phyloP scores from a whole-genome alignment of 768 basidiomycete genomes.

The Plicaturopsis crispa region DNA sequence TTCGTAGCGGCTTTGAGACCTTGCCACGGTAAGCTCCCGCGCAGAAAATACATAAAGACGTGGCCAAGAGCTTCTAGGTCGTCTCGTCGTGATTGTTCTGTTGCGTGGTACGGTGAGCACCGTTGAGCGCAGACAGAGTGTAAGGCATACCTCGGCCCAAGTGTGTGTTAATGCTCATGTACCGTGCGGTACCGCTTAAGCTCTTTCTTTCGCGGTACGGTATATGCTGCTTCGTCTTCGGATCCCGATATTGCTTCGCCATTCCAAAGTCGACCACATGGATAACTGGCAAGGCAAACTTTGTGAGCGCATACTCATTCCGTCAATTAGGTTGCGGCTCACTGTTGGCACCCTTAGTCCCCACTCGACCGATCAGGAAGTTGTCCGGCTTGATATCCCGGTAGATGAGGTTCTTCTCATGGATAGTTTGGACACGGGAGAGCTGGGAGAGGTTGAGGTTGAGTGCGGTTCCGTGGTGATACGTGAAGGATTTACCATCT shows the following conservation, averaged over 20 bases:
- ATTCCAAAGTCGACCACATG: slow-evolving; percentile 99
- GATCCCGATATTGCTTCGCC: slow-evolving; percentile 99
- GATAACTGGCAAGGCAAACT: slow-evolving; percentile 42
- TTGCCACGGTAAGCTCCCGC: slow-evolving; percentile 97
- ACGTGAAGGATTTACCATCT: too few species aligned
- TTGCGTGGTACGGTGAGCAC: slow-evolving; percentile 5
- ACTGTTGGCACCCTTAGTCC: slow-evolving; percentile 86
- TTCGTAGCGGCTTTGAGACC: slow-evolving; percentile 99
- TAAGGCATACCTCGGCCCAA: slow-evolving; percentile 77
- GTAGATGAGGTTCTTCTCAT: slow-evolving; percentile 99
- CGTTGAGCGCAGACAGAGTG: slow-evolving; percentile 4
- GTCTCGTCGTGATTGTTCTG: slow-evolving; percentile 90
- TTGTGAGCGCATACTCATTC: slow-evolving; percentile 1
- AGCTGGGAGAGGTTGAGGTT: slow-evolving; percentile 43
- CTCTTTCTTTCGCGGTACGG: slow-evolving; percentile 98
- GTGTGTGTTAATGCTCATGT: slow-evolving; percentile 99
- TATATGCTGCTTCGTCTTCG: slow-evolving; percentile 98
- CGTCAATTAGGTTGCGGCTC: slow-evolving; percentile 14
- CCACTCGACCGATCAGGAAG: slow-evolving; percentile 92
- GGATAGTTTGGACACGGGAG: slow-evolving; percentile 93
- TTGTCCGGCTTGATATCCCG: slow-evolving; percentile 99
- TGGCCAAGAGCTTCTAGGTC: slow-evolving; percentile 99
- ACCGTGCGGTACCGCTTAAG: slow-evolving; percentile 93
- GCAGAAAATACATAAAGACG: slow-evolving; percentile 99
- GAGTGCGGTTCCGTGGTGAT: too few species aligned